Base-by-base conservation (phyloP, 306 rosid species). In the Nissolia schottii region DNA sequence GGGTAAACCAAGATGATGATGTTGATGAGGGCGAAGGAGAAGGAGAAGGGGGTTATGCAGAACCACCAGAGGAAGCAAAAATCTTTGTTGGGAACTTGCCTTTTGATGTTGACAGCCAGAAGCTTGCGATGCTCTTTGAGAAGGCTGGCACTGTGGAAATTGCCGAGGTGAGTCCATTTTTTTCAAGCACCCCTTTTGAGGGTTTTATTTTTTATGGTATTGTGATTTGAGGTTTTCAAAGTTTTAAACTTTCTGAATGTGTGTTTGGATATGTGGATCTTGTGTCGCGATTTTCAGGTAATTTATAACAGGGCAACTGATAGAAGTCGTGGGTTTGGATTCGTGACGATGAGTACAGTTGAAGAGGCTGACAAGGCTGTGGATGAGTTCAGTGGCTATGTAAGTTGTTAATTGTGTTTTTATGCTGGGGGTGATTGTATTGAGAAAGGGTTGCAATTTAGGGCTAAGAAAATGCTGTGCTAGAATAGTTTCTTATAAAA, bases 281-380 rank as follows among this genome's bases (percentile, higher is more conserved):
- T n/a, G n/a, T n/a, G n/a, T n/a, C n/a, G n/a, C n/a, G n/a, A n/a
- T n/a, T n/a, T 74, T 73, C 23, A 91, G 98, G 96, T 94, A 0
- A 91, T 94, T 62, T 94, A 91, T 85, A 87, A 91, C 59, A 85
- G 96, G 80, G 88, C 77, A 3, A 87, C 97, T 54, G 91, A 89
- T 51, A 81, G 67, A 71, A 94, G 98, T 75, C 97, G 98, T 2
- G 98, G 98, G 4, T 91, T 94, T 46, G 98, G 96, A 20, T 94
- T 94, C 53, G 97, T 94, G 61, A 89, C 91, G 2, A 87, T 94
- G 97, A 91, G 96, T 59, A 87, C 92, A 2, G 83, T 85, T 62
- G 96, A 87, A 66, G 96, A 91, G 77, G 89, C 91, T 77, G 96
- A 94, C 25, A 82, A 80, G 66, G 98, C 95, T 65, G 92, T 91